These are phyloP conservation scores for Fusarium sororula DNA, from an alignment of 2,329 filamentous ascomycete species.

Conservation along the genomic window DNA sequence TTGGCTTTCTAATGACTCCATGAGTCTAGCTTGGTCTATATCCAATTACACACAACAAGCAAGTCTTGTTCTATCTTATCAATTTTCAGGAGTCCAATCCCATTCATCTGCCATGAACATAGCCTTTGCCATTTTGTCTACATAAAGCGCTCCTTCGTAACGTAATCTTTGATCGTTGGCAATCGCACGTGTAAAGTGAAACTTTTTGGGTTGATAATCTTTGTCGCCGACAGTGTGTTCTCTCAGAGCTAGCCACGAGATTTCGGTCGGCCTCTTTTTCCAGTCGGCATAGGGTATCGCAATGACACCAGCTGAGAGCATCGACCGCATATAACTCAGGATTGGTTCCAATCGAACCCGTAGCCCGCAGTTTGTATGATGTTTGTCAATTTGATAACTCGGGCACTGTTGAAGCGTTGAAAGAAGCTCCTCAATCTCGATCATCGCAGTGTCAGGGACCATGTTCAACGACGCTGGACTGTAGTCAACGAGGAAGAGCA, in stretches of 20 bases:
- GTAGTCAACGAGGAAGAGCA: conserved; percentile 68
- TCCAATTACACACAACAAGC: conserved; percentile 20
- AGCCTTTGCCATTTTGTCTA: conserved; percentile 59
- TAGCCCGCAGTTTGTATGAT: conserved; percentile 79
- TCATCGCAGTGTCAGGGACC: conserved; percentile 60
- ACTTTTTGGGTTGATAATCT: conserved; percentile 42
- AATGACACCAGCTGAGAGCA: conserved; percentile 59
- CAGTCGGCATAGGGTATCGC: conserved; percentile 57
- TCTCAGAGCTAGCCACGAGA: conserved; percentile 52
- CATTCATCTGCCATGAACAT: conserved; percentile 66
- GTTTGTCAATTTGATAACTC: conserved; percentile 76
- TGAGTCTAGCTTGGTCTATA: conserved; percentile 33
- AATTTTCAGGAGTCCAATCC: conserved; percentile 67
- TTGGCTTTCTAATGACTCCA: conserved; percentile 22
- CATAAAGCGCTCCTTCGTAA: conserved; percentile 59
- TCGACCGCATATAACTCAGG: conserved; percentile 69
- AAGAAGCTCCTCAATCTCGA: conserved; percentile 71
- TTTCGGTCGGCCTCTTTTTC: conserved; percentile 52
- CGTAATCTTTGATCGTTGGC: conserved; percentile 61
- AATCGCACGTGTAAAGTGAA: conserved; percentile 61
- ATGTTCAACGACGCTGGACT: conserved; percentile 56
- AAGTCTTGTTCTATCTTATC: conserved; percentile 27
- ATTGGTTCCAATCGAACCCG: conserved; percentile 72
- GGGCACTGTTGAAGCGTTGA: conserved; percentile 71
- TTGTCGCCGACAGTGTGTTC: conserved; percentile 18